These are phyloP conservation scores for Lecanicillium sp. DNA, from an alignment of 2,329 filamentous ascomycete genomes.

Conservation along the genomic window DNA sequence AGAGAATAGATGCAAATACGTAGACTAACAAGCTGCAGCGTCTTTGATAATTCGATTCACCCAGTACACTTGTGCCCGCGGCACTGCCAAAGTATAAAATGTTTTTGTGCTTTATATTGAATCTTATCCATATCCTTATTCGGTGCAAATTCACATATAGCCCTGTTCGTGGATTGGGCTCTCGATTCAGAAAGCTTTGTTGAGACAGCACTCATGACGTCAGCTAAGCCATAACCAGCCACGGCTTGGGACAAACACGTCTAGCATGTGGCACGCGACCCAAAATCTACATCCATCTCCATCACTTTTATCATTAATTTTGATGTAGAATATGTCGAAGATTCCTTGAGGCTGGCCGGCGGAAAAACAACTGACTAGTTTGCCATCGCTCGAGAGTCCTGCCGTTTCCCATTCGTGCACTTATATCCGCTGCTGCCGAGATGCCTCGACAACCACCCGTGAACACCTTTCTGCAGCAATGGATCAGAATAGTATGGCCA, in stretches of 20 bases:
- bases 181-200: too few species aligned
- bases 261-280: conserved; percentile 2
- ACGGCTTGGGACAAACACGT: background rate
- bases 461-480: conserved; percentile 32
- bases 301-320: background rate
- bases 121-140: too few species aligned
- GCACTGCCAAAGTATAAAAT: too few species aligned
- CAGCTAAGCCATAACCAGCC: conserved; percentile 3
- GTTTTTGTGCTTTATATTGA: too few species aligned
- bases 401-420: background rate
- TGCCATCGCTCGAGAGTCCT: too few species aligned
- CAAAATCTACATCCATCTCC: background rate
- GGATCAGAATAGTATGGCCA: conserved; percentile 52
- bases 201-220: conserved; percentile 11
- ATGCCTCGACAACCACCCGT: conserved; percentile 1
- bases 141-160: too few species aligned
- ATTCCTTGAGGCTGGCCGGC: background rate
- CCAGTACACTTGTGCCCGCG: too few species aligned
- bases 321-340: background rate
- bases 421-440: background rate
- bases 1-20: too few species aligned
- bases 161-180: too few species aligned
- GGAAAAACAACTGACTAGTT: background rate
- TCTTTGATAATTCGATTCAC: too few species aligned
- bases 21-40: too few species aligned